Evolutionary conservation across 768 basidiomycete species (phyloP), one percentile per base, ranked within the genome.

Genomic region (Boletus rubroflammeus): DNA sequence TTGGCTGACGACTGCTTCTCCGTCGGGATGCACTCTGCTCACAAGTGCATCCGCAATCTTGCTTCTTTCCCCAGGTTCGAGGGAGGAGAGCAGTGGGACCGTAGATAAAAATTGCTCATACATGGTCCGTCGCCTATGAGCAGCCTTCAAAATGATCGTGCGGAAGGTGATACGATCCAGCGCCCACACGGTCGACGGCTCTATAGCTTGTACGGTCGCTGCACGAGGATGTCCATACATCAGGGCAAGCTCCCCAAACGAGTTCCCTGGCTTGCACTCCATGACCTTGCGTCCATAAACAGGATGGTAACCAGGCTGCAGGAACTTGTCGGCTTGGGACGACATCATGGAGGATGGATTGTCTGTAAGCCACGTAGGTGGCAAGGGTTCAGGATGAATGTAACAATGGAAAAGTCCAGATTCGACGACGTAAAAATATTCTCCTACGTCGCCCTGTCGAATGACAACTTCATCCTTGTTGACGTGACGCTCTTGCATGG

Each of bases 221-320:
- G 93, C 93, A 31, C 97, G 90, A 38, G 92, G 91, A 61, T 96
- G 94, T 32, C 93, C 93, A 73, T 99, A 96, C 96, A 99, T 98
- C 61, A 99, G 75, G 29, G 97, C 97, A 51, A 99, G 79, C 73
- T 99, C 96, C 41, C 97, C 97, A 56, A 98, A 98, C 41, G 88
- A 93, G 55, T 80, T 83, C 4, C 94, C 93, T 1, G 90, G 84
- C 42, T 77, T 80, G 78, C 90, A 93, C 54, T 91, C 88, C 49
- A 85, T 83, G 2, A 98, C 97, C 67, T 88, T 85, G 55, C 81
- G 85, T 23, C 92, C 92, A 62, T 85, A 84, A 56, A 82, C 79
- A 5, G 83, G 78, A 59, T 92, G 86, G 56, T 82, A 82, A 5
- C 81, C 82, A 2, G 83, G 78, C 58, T 81, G 81, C n/a, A 79